Evolutionary conservation across 192 early-diverging fungal genomes (phyloP).

Genomic region (Cladochytrium replicatum): DNA sequence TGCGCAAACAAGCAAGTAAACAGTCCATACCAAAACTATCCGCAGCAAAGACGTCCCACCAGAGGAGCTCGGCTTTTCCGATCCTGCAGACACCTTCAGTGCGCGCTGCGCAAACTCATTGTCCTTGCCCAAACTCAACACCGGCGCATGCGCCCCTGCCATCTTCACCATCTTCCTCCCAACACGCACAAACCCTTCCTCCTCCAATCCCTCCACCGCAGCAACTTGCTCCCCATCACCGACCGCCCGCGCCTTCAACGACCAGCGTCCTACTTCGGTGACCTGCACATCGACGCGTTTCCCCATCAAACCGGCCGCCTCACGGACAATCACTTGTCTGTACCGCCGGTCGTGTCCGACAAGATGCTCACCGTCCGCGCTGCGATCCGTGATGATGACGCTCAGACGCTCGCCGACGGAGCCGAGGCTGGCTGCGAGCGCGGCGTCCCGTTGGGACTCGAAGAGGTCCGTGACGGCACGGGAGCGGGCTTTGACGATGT

Average conservation of each 20-base stretch:
- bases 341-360: slow-evolving; percentile 46
- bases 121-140: too few relatives aligned
- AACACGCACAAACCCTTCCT: slow-evolving; percentile 27
- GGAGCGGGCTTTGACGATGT: slow-evolving; percentile 39
- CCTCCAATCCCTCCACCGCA: slow-evolving; percentile 10
- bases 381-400: slow-evolving; percentile 39
- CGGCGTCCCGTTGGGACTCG: slow-evolving; percentile 17
- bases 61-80: too few relatives aligned
- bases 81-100: too few relatives aligned
- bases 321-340: slow-evolving; percentile 38
- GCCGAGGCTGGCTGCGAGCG: too few relatives aligned
- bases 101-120: too few relatives aligned
- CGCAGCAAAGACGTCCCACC: too few relatives aligned
- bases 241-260: slow-evolving; percentile 23
- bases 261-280: slow-evolving; percentile 28
- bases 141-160: too few relatives aligned
- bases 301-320: slow-evolving; percentile 27
- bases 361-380: slow-evolving; percentile 31
- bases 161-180: slow-evolving; percentile 31
- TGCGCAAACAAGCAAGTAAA: too few relatives aligned
- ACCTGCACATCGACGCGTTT: slow-evolving; percentile 21
- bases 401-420: not conserved
- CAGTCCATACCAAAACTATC: too few relatives aligned
- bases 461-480: slow-evolving; percentile 32
- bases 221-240: slow-evolving; percentile 9